Base-by-base conservation (phyloP, 139 green algal species). In the Coccomyxa sp. region DNA sequence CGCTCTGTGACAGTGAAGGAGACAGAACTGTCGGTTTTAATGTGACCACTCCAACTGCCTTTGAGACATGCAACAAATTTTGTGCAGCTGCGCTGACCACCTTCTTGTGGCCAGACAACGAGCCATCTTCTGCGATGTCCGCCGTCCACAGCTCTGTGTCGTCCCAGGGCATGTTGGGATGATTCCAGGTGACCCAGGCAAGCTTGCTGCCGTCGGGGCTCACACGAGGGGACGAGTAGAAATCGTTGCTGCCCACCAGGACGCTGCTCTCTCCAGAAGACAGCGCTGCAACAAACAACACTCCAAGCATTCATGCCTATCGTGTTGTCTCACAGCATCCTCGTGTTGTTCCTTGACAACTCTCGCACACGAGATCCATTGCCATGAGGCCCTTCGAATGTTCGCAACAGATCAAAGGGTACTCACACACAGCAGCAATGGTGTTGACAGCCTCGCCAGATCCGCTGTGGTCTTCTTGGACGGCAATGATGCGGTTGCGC, bases 151-250 rank as follows among this genome's bases (percentile, higher is more conserved):
- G 87, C 59, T 80, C 58, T 0, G 86, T 93, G 77, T 89, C 82
- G 84, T 96, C 93, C 91, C 93, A 94, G 0, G 91, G 90, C 91
- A 97, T 96, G 87, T 93, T 92, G 30, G 93, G 93, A 86, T 95
- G 92, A 67, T 91, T 75, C 93, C 93, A 97, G 10, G 63, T 58
- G 14, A 95, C 83, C 86, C 82, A 97, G 1, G 91, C 91, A 85
- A 97, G 87, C 82, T 86, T 81, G 18, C 16, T 77, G 58, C 93
- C 93, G 78, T 93, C 89, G 1, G 88, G 83, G 67, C 81, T 93
- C 21, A 93, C 45, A 4, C 84, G 80, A 0, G 93, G 93, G n/a
- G 74, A 82, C 68, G 89, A 58, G 74, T 93, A 95, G 84, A 97
- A 97, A 86, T 96, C 90, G 12, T 71, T 21, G 38, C 94, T 90